Evolutionary conservation across 177 flowering plant species (phyloP).

Genomic region (Telopea speciosissima): DNA sequence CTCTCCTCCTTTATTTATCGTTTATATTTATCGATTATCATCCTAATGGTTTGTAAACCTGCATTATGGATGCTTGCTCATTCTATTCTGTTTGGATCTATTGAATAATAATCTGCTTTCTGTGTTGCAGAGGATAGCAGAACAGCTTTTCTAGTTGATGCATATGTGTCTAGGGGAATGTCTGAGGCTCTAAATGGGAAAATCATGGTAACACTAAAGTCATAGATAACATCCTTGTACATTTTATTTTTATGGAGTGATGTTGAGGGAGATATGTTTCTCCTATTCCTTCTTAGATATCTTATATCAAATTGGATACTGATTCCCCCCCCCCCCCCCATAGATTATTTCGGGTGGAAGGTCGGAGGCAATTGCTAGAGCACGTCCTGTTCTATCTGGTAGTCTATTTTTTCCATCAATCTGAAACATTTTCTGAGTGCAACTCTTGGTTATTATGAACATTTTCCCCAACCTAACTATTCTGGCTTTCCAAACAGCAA

Average conservation of each 20-base stretch:
- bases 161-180: constrained; percentile 48
- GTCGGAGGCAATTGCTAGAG: constrained; percentile 58
- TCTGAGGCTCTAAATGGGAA: constrained; percentile 52
- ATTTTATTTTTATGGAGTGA: constrained; percentile 1
- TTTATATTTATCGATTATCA: too few species aligned
- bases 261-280: neutral
- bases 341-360: constrained; percentile 74
- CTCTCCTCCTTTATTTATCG: too few species aligned
- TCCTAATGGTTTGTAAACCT: neutral
- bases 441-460: neutral
- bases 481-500: constrained; percentile 42
- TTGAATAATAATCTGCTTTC: neutral
- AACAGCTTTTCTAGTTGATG: constrained; percentile 46
- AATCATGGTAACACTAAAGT: constrained; percentile 43
- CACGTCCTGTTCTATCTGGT: constrained; percentile 78
- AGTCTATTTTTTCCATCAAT: neutral
- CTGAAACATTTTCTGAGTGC: neutral
- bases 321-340: constrained; percentile 1
- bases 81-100: neutral
- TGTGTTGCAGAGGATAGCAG: constrained; percentile 36
- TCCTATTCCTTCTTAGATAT: constrained; percentile 1
- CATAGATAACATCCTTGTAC: neutral
- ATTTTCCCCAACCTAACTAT: neutral
- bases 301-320: neutral
- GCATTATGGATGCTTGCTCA: neutral